phyloP scores from a whole-genome alignment of 805 yeast genomes.

The Nakazawaea ambrosiae region DNA sequence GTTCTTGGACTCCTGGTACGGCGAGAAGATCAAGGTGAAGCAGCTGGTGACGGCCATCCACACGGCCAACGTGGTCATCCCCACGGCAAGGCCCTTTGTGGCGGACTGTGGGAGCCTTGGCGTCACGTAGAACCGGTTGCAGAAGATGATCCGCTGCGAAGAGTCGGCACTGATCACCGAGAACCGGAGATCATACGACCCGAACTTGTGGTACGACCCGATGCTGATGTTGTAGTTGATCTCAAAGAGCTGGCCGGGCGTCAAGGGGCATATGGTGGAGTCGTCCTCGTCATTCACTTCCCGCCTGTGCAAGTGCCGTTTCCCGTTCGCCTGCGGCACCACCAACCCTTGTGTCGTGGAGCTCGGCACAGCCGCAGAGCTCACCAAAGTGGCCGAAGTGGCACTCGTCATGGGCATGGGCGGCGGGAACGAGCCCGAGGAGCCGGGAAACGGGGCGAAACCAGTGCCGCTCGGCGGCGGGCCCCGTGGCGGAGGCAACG shows the following conservation, averaged over 20 bases:
- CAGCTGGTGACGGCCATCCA: slow-evolving; percentile 28
- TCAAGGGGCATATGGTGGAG: slow-evolving; percentile 24
- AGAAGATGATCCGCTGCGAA: slow-evolving; percentile 33
- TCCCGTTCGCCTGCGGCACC: background rate
- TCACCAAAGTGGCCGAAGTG: background rate
- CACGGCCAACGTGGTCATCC: slow-evolving; percentile 33
- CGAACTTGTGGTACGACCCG: slow-evolving; percentile 26
- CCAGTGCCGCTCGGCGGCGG: background rate
- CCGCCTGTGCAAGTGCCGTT: background rate
- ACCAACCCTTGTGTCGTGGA: background rate
- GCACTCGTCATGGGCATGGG: background rate
- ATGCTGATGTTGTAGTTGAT: slow-evolving; percentile 19
- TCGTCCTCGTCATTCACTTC: too few relatives aligned
- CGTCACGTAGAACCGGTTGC: slow-evolving; percentile 40
- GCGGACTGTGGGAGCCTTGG: slow-evolving; percentile 36
- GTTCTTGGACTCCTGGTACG: slow-evolving; percentile 51
- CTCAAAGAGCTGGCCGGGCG: slow-evolving; percentile 17
- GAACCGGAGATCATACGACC: slow-evolving; percentile 37
- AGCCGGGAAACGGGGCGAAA: background rate
- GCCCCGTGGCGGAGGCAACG: background rate
- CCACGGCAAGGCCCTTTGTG: slow-evolving; percentile 29
- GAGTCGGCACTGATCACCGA: slow-evolving; percentile 33
- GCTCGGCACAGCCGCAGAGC: background rate
- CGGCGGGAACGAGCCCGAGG: background rate
- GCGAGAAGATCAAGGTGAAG: slow-evolving; percentile 36